Base-by-base conservation (phyloP, 305 asterid genomes). In the Vinca major region DNA sequence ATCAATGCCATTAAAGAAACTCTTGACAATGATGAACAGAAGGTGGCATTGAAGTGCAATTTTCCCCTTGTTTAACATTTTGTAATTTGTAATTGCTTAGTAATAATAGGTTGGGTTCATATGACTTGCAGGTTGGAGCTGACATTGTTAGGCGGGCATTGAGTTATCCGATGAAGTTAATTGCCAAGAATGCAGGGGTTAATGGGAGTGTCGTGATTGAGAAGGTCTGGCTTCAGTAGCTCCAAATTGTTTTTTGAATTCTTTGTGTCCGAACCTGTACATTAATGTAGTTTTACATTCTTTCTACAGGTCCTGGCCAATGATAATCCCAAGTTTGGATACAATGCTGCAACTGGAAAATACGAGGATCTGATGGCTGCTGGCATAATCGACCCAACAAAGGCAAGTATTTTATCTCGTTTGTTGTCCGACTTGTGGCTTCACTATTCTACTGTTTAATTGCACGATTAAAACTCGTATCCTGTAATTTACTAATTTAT, bases 1-100 rank as follows among this genome's bases (percentile, higher is more conserved):
- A 94, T 94, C 39, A 97, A 91, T 80, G 89, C 95, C 70, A 85
- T 91, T 75, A 94, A 78, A 86, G 93, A 56, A 63, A 91, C 88
- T 68, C 90, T 91, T 48, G 89, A 75, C 8, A 91, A 89, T 71
- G 96, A 84, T 3, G 99, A 94, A 78, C 96, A 94, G 78, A 92
- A 90, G 97, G 96, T 85, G 53, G 43, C 2, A 13, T 20, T 11
- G 40, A 17, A 47, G 37, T 19, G 17, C 20, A 43, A 19, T 44
- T 39, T 16, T n/a, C 3, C 39, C 14, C 2, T 1, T 43, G 13
- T 10, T 10, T 17, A 19, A 20, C 4, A 47, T 9, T 26, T 26
- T 26, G 33, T 26, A 26, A 26, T 26, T 43, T 19, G 17, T 44
- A 48, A 21, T 63, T 20, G 44, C 14, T 63, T 40, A 19, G 74